Conservation (phyloP, 1,139 yeast species). For the Debaryomyces subglobosus region DNA sequence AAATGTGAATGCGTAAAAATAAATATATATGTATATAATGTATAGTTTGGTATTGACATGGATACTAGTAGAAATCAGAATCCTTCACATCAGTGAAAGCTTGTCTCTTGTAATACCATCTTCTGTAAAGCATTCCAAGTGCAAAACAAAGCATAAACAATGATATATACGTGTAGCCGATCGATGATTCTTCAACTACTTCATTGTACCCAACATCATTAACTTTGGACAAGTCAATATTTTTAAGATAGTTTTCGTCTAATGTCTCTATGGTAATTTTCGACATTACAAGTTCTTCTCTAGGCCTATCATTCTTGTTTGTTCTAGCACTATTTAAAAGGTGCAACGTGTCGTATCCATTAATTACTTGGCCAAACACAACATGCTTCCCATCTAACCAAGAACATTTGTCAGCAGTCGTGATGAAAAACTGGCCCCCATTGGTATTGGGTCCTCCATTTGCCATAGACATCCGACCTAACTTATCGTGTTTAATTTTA, state of each 20-base stretch:
- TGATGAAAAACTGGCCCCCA: slow-evolving; percentile 45
- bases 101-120: slow-evolving; percentile 27
- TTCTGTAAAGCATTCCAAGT: slow-evolving; percentile 18
- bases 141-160: slow-evolving; percentile 20
- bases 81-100: slow-evolving; percentile 33
- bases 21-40: no score
- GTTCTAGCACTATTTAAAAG: slow-evolving; percentile 40
- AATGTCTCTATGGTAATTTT: slow-evolving; percentile 24
- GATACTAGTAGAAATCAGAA: not conserved
- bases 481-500: slow-evolving; percentile 33
- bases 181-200: slow-evolving; percentile 15
- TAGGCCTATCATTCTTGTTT: slow-evolving; percentile 43
- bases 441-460: slow-evolving; percentile 46
- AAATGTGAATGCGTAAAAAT: no score
- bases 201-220: slow-evolving; percentile 9
- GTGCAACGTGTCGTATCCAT: slow-evolving; percentile 42
- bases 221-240: slow-evolving; percentile 3
- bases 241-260: not conserved
- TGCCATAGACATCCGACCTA: slow-evolving; percentile 48
- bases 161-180: slow-evolving; percentile 19
- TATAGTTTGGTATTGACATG: not conserved
- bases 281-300: slow-evolving; percentile 33
- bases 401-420: slow-evolving; percentile 28
- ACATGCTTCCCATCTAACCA: slow-evolving; percentile 59
- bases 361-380: slow-evolving; percentile 57